A percentile compares a stretch with the other conserved stretches of the same genome.
phyloP scores from a whole-genome alignment of 208 protist genomes.

The Trypanosomatidae sp. region DNA sequence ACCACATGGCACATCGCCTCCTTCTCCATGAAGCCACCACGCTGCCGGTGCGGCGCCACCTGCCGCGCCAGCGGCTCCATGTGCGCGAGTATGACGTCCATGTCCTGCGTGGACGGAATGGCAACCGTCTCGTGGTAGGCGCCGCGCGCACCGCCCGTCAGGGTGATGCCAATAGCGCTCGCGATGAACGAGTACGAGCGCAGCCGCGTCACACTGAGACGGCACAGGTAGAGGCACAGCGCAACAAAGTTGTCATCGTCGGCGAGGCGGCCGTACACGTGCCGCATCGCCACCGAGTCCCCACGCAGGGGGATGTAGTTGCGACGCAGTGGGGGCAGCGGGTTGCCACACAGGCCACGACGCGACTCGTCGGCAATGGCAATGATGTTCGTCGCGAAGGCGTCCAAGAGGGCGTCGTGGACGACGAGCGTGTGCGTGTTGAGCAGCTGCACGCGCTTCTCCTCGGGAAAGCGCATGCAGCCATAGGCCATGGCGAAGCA shows the following conservation, averaged over 20 bases:
- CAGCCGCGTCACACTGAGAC: too few species aligned
- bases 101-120: conserved; percentile 7
- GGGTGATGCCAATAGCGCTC: too few species aligned
- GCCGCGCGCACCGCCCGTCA: background rate
- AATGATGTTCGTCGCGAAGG: conserved; percentile 21
- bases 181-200: too few species aligned
- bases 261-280: conserved; percentile 39
- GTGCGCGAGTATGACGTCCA: conserved; percentile 3
- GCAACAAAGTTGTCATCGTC: conserved; percentile 40
- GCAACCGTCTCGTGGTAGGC: background rate
- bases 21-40: conserved; percentile 1
- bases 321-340: conserved; percentile 1
- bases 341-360: conserved; percentile 1
- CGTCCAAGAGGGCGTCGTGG: background rate
- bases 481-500: conserved; percentile 33
- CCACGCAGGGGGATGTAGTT: background rate
- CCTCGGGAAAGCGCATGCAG: conserved; percentile 26
- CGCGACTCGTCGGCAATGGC: conserved; percentile 14
- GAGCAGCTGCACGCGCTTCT: conserved; percentile 16
- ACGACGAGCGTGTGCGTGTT: conserved; percentile 9
- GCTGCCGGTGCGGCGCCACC: conserved; percentile 3
- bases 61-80: background rate
- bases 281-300: background rate
- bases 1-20: conserved; percentile 1
- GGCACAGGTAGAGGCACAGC: too few species aligned